phyloP scores from a whole-genome alignment of 768 basidiomycete species.

The Rhizopogon roseolus region DNA sequence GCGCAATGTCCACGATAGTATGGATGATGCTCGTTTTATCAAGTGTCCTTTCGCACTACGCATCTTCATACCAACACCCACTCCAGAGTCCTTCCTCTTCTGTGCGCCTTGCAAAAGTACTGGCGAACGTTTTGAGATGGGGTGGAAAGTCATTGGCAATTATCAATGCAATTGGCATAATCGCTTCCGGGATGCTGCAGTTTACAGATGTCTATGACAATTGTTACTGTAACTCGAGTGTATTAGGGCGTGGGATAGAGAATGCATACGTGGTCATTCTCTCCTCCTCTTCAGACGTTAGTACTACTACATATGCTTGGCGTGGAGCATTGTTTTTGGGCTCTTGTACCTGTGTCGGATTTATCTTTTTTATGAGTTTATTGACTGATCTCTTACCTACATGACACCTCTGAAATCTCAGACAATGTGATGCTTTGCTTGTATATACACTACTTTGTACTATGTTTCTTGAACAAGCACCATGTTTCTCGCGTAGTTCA shows the following conservation, averaged over 20 bases:
- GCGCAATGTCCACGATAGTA: conserved; percentile 18
- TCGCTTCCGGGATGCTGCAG: conserved; percentile 17
- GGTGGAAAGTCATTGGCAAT: conserved; percentile 15
- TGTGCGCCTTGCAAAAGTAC: neutral
- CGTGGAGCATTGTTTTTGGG: too few species aligned
- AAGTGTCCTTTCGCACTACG: conserved; percentile 20
- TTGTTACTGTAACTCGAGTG: conserved; percentile 23
- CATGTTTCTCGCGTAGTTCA: too few species aligned
- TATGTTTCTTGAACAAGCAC: too few species aligned
- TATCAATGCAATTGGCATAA: conserved; percentile 15
- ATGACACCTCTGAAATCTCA: too few species aligned
- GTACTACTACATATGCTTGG: too few species aligned
- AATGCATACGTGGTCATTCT: too few species aligned
- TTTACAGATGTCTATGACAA: conserved; percentile 17
- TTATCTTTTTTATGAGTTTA: too few species aligned
- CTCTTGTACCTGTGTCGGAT: too few species aligned
- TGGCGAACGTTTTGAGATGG: conserved; percentile 10
- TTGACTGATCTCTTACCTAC: too few species aligned
- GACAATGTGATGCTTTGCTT: too few species aligned
- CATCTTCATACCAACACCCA: neutral
- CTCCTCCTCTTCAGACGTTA: too few species aligned
- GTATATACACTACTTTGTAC: too few species aligned
- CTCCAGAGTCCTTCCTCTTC: neutral
- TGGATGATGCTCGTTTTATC: conserved; percentile 28
- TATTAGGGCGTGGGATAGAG: conserved; percentile 3